Evolutionary conservation across 2,329 filamentous ascomycete genomes (phyloP).

Genomic region (Verticillium nubilum): DNA sequence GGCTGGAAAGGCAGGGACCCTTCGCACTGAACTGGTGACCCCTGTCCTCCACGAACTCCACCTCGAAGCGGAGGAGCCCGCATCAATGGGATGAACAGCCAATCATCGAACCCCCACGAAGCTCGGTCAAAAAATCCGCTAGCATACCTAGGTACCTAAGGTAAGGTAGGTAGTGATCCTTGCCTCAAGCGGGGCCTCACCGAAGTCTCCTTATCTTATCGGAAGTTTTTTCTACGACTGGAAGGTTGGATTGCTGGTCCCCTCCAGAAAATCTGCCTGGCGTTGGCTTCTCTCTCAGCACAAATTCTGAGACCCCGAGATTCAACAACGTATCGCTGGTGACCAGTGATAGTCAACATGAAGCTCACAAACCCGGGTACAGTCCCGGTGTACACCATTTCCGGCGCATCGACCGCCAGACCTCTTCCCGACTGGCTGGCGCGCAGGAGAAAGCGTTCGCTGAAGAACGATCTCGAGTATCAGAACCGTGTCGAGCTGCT

Average conservation of each 20-base stretch:
- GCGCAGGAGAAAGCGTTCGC: slow-evolving; percentile 77
- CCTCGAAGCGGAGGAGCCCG: neutral
- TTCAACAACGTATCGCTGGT: neutral
- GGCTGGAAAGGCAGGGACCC: neutral
- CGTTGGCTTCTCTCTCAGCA: neutral
- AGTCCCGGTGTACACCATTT: slow-evolving; percentile 91
- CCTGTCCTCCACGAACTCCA: neutral
- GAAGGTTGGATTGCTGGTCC: neutral
- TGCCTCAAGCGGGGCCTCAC: slow-evolving; percentile 11
- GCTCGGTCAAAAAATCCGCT: slow-evolving; percentile 12
- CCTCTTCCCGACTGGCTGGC: slow-evolving; percentile 95
- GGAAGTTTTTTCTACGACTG: slow-evolving; percentile 12
- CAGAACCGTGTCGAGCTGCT: slow-evolving; percentile 90
- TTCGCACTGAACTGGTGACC: neutral
- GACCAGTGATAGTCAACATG: slow-evolving; percentile 45
- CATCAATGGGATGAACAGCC: neutral
- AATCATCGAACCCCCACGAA: neutral
- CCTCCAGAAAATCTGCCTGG: slow-evolving; percentile 1
- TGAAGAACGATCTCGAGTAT: slow-evolving; percentile 91
- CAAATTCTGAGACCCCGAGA: neutral
- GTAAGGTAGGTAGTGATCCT: no score
- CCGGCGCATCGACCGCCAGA: slow-evolving; percentile 80
- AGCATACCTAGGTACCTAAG: no score
- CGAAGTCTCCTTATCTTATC: slow-evolving; percentile 13
- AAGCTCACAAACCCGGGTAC: slow-evolving; percentile 77